Percentiles rank a stretch among this genome's conserved stretches.
phyloP scores from a whole-genome alignment of 2,329 filamentous ascomycete genomes.

The Neurospora sp. region DNA sequence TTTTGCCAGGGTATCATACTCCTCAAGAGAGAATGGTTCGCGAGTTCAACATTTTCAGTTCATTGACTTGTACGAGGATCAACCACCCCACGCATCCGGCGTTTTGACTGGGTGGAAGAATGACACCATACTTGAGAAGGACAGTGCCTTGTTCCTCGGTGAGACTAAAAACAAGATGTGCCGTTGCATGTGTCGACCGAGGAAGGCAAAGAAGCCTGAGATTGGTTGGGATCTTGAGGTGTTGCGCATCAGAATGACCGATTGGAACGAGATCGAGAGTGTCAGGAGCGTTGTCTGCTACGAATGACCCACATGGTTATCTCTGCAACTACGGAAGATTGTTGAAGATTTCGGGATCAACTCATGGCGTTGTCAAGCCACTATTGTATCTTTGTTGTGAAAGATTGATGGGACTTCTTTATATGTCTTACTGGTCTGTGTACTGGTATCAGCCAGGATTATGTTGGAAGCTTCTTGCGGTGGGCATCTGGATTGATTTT shows the following conservation, averaged over 20 bases:
- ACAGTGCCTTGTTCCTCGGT: slow-evolving; percentile 4
- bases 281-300: slow-evolving; percentile 2
- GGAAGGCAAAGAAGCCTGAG: background rate
- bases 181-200: slow-evolving; percentile 9
- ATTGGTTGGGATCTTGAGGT: slow-evolving; percentile 4
- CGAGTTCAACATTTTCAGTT: slow-evolving; percentile 48
- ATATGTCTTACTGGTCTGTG: background rate
- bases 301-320: background rate
- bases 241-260: background rate
- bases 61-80: slow-evolving; percentile 7
- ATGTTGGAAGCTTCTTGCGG: background rate
- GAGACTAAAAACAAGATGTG: slow-evolving; percentile 1
- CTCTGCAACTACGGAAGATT: background rate
- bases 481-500: too few species aligned
- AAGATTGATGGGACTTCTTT: background rate
- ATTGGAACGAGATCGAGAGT: slow-evolving; percentile 4
- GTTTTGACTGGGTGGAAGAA: slow-evolving; percentile 8
- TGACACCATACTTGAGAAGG: slow-evolving; percentile 4
- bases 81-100: slow-evolving; percentile 3
- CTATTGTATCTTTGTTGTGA: background rate
- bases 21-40: slow-evolving; percentile 37
- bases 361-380: background rate
- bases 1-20: slow-evolving; percentile 50
- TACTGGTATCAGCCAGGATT: background rate
- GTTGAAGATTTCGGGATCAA: background rate